Percentiles rank a stretch among this genome's conserved stretches.
Evolutionary conservation across 345 rosid species (phyloP).

Genomic region (Mercurialis annua): DNA sequence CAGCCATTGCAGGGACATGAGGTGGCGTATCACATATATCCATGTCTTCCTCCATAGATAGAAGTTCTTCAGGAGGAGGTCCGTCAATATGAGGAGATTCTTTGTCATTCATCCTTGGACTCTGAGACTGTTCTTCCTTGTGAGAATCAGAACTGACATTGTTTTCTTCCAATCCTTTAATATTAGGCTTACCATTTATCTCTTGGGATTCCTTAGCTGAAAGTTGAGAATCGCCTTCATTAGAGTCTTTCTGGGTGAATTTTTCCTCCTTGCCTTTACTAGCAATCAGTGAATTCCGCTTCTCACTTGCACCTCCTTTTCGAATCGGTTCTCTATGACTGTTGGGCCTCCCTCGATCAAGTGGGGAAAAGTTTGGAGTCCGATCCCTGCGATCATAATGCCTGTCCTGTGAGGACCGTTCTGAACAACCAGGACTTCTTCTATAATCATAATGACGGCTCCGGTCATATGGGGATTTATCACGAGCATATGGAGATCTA

Average conservation of each 20-base stretch:
- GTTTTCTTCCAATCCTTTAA: slow-evolving; percentile 46
- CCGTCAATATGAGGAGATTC: slow-evolving; percentile 45
- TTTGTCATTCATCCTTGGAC: slow-evolving; percentile 37
- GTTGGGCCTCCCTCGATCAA: slow-evolving; percentile 48
- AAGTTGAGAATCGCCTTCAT: slow-evolving; percentile 37
- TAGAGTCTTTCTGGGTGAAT: slow-evolving; percentile 44
- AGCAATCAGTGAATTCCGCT: slow-evolving; percentile 47
- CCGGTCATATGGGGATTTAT: slow-evolving; percentile 74
- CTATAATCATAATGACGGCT: slow-evolving; percentile 65
- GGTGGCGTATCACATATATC: slow-evolving; percentile 97
- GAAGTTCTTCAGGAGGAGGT: slow-evolving; percentile 62
- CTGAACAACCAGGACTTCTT: slow-evolving; percentile 71
- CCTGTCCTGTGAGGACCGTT: slow-evolving; percentile 57
- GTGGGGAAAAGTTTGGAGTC: slow-evolving; percentile 58
- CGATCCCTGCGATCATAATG: slow-evolving; percentile 62
- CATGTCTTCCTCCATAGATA: slow-evolving; percentile 99
- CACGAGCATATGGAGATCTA: slow-evolving; percentile 48
- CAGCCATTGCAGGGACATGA: slow-evolving; percentile 57
- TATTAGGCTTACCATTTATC: slow-evolving; percentile 29
- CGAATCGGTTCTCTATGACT: slow-evolving; percentile 48
- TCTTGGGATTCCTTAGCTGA: slow-evolving; percentile 61
- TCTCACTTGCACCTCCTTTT: slow-evolving; percentile 58
- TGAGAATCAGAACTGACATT: slow-evolving; percentile 37
- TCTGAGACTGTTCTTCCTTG: slow-evolving; percentile 48
- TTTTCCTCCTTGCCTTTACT: slow-evolving; percentile 56